Percentiles rank a stretch among this genome's conserved stretches.
These are phyloP conservation scores for Neoboletus brunneissimus DNA, from an alignment of 768 basidiomycete genomes.

Conservation along the genomic window DNA sequence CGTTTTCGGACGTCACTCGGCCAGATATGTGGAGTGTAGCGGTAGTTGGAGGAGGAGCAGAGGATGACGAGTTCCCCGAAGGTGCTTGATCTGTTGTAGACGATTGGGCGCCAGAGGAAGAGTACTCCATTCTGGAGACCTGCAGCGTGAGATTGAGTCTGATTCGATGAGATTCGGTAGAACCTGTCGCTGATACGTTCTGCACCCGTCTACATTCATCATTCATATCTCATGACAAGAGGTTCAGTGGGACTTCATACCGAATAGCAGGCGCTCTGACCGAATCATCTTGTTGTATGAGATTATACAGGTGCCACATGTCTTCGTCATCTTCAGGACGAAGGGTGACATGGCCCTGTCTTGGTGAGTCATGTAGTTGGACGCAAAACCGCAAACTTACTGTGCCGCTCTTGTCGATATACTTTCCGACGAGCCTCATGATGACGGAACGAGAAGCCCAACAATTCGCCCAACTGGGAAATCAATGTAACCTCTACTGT, in stretches of 20 bases:
- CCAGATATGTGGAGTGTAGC: conserved; percentile 85
- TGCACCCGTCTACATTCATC: conserved; percentile 66
- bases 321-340: conserved; percentile 98
- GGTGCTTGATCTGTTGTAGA: conserved; percentile 44
- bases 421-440: conserved; percentile 86
- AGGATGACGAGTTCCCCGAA: conserved; percentile 22
- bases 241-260: conserved; percentile 34
- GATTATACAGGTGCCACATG: conserved; percentile 99
- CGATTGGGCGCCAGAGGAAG: conserved; percentile 58
- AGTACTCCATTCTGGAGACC: conserved; percentile 79
- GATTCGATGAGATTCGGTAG: conserved; percentile 87
- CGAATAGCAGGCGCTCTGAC: conserved; percentile 86
- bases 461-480: conserved; percentile 11
- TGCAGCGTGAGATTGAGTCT: conserved; percentile 80
- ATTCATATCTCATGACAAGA: conserved; percentile 5
- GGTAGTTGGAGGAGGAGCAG: conserved; percentile 37
- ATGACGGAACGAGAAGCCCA: conserved; percentile 2
- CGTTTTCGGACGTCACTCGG: conserved; percentile 80
- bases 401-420: conserved; percentile 80
- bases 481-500: background rate
- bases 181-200: conserved; percentile 88
- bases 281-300: conserved; percentile 85
- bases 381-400: conserved; percentile 45
- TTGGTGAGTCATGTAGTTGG: conserved; percentile 18
- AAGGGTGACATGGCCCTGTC: conserved; percentile 88